A percentile compares a stretch with the other conserved stretches of the same genome.
phyloP scores from a whole-genome alignment of 345 rosid genomes.

The Salix caprea region DNA sequence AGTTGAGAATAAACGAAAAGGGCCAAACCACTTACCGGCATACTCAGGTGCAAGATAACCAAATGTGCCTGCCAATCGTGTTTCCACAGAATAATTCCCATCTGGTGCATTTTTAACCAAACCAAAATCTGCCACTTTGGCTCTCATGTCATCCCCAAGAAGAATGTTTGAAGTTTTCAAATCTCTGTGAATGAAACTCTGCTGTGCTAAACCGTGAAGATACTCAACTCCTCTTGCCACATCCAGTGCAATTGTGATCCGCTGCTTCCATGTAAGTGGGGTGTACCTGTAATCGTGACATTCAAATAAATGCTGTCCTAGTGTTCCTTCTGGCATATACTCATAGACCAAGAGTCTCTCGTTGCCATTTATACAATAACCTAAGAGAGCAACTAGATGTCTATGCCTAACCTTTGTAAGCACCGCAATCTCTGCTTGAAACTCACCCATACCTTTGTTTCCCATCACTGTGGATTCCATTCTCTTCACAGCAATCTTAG shows the following conservation, averaged over 20 bases:
- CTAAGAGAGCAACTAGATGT: constrained; percentile 23
- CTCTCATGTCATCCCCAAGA: constrained; percentile 30
- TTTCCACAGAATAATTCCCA: constrained; percentile 21
- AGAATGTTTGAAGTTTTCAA: constrained; percentile 29
- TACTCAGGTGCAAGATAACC: constrained; percentile 33
- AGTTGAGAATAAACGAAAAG: not conserved
- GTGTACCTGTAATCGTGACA: not conserved
- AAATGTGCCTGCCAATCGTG: constrained; percentile 25
- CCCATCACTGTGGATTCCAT: constrained; percentile 23
- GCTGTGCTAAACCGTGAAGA: constrained; percentile 25
- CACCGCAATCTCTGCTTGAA: constrained; percentile 27
- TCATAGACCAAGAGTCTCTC: constrained; percentile 28
- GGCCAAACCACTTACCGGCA: constrained; percentile 16
- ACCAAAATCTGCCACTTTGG: constrained; percentile 31
- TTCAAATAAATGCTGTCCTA: constrained; percentile 24
- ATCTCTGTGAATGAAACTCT: constrained; percentile 29
- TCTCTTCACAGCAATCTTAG: constrained; percentile 28
- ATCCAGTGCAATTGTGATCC: constrained; percentile 25
- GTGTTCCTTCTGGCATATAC: constrained; percentile 24
- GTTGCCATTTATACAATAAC: constrained; percentile 16
- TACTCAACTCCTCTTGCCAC: constrained; percentile 28
- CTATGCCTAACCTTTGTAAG: constrained; percentile 26
- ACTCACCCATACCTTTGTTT: constrained; percentile 20
- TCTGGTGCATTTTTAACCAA: constrained; percentile 28
- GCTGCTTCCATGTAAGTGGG: constrained; percentile 24